phyloP scores from a whole-genome alignment of 495 filamentous ascomycete species.

The Penicillium desertorum region DNA sequence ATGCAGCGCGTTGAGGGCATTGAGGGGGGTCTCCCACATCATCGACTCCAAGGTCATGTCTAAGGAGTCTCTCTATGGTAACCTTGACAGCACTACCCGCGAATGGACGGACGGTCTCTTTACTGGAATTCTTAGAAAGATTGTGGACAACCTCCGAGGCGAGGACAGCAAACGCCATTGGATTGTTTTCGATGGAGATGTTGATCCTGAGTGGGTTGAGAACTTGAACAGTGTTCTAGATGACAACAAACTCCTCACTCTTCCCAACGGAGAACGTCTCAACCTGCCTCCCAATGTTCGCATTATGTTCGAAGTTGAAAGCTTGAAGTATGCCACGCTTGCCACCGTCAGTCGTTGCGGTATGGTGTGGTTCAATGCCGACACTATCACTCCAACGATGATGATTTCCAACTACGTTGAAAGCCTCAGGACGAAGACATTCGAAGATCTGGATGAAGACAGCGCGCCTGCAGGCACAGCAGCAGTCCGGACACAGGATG shows the following conservation, averaged over 20 bases:
- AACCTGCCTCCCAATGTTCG: slow-evolving; percentile 91
- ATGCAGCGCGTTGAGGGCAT: slow-evolving; percentile 85
- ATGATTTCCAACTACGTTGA: slow-evolving; percentile 90
- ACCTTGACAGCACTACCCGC: slow-evolving; percentile 89
- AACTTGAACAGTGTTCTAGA: slow-evolving; percentile 99
- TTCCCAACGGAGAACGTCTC: slow-evolving; percentile 96
- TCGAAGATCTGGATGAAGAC: slow-evolving; percentile 95
- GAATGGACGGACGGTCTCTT: slow-evolving; percentile 99
- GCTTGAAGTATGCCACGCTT: slow-evolving; percentile 93
- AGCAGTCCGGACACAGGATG: slow-evolving; percentile 69
- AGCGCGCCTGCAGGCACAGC: slow-evolving; percentile 75
- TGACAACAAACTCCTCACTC: slow-evolving; percentile 94
- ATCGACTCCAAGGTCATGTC: slow-evolving; percentile 99
- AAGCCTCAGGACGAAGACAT: slow-evolving; percentile 71
- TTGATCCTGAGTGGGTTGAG: slow-evolving; percentile 99
- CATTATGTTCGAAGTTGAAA: slow-evolving; percentile 99
- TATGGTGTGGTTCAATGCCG: slow-evolving; percentile 99
- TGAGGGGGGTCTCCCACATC: slow-evolving; percentile 93
- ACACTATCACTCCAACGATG: slow-evolving; percentile 90
- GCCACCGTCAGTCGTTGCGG: slow-evolving; percentile 98
- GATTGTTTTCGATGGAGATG: slow-evolving; percentile 99
- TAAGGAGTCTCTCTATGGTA: slow-evolving; percentile 95
- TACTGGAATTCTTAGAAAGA: slow-evolving; percentile 95
- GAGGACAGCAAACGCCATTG: slow-evolving; percentile 96
- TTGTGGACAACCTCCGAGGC: slow-evolving; percentile 96